Conservation (phyloP, 1,284 basidiomycete genomes). For the Stereum hirsutum region DNA sequence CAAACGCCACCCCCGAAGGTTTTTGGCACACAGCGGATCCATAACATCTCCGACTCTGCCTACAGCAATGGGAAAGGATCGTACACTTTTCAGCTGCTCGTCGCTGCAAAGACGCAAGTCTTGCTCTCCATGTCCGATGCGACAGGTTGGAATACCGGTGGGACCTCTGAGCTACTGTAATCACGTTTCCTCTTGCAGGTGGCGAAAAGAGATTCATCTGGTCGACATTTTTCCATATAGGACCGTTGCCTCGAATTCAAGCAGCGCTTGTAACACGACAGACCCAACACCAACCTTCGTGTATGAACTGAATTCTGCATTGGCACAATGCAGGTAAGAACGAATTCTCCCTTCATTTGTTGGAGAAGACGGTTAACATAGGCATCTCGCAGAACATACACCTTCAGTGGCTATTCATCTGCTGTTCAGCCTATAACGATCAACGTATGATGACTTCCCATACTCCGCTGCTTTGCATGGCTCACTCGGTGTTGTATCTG, state of each 20-base stretch:
- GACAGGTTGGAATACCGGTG: constrained; percentile 58
- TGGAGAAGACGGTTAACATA: constrained; percentile 2
- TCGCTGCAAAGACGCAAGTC: constrained; percentile 31
- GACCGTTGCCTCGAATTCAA: constrained; percentile 34
- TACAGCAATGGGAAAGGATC: constrained; percentile 46
- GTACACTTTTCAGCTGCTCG: constrained; percentile 36
- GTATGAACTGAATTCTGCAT: constrained; percentile 41
- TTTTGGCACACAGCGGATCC: constrained; percentile 42
- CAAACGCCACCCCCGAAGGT: constrained; percentile 22
- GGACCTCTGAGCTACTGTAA: constrained; percentile 37
- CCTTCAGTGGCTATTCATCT: constrained; percentile 36
- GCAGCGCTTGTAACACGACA: too few relatives aligned
- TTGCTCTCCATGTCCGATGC: constrained; percentile 65
- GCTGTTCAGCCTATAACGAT: constrained; percentile 56
- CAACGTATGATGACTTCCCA: constrained; percentile 28
- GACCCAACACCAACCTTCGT: too few relatives aligned
- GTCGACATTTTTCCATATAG: constrained; percentile 44
- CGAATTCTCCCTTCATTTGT: not conserved
- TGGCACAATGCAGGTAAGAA: constrained; percentile 56
- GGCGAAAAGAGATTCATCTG: constrained; percentile 26
- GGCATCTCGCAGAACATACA: constrained; percentile 33
- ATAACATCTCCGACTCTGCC: constrained; percentile 46
- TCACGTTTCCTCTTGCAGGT: not conserved
- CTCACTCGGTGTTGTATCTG: not conserved
- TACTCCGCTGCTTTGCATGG: not conserved